Base-by-base conservation (phyloP, 192 early-diverging fungal genomes). In the Spizellomyces punctatus region DNA sequence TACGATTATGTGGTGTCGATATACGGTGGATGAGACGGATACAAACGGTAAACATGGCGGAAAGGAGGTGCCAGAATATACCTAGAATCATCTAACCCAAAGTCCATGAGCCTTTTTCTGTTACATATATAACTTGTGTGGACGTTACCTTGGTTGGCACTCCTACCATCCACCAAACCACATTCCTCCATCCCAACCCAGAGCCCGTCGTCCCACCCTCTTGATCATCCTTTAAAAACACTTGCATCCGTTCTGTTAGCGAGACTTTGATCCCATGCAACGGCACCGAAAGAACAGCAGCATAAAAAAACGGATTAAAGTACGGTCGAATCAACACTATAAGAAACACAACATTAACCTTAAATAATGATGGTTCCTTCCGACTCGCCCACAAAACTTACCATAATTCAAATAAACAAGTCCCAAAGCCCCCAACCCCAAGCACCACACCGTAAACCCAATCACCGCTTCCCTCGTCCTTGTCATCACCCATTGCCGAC, bases 401-500 rank as follows among this genome's bases (percentile, higher is more conserved):
- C 50, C 50, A 54, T 54, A 54, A 54, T 54, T 54, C 17, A 54
- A 19, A 19, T 54, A 54, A n/a, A 54, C 17, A n/a, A 54, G 50
- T n/a, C 50, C 50, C 14, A 54, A 19, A 12, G 50, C 17, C 14
- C 50, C 50, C 14, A 54, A n/a, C 17, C 50, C 50, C 17, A 54
- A 19, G 4, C 50, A 54, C 50, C 50, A 54, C 50, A 54, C 50
- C 17, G 50, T 54, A 54, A 54, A 54, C 12, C 14, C 17, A 12
- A 54, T 19, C 14, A 54, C 50, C 50, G 50, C 50, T 54, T 54
- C 50, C 17, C 50, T 12, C 12, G 50, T 54, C 17, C 27, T 36
- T 36, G 27, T 36, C 27, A 36, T 36, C 27, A 36, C 27, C 27
- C 27, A 36, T 3, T 36, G 27, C 27, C 27, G 27, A 36, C 1